Base-by-base conservation (phyloP, 768 basidiomycete species). In the Lyophyllum atratum region DNA sequence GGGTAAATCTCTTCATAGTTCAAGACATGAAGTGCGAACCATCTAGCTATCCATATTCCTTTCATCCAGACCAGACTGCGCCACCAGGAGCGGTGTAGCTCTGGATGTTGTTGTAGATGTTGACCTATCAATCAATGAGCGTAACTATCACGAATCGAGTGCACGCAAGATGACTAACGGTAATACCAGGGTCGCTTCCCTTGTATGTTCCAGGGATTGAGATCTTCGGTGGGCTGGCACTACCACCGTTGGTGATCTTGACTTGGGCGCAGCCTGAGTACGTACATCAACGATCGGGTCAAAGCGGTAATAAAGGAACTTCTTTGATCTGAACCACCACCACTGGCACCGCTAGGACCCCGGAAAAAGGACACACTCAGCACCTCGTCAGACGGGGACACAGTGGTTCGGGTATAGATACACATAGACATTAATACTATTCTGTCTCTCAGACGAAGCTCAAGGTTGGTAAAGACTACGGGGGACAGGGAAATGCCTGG, bases 91-190 rank as follows among this genome's bases (percentile, higher is more conserved):
- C 62, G 19, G 78, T 81, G 70, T 82, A 82, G 64, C 71, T 80
- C 63, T 81, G 76, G 40, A 81, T 74, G 67, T 83, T 82, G 73
- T 82, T 81, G 72, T 82, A 81, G 60, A 81, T 81, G 73, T 82
- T 81, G 64, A 80, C 68, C 74, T 76, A 17, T n/a, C 1, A 12
- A 28, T 7, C 3, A 25, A 5, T 6, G 39, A 12, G 4, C 7
- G 21, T 22, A 42, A 14, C 4, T 19, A 42, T 42, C 40, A 29
- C 54, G 28, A 39, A 34, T 50, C 19, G 17, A 31, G 10, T 15
- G 11, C 45, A 26, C 26, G 21, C 2, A 9, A 45, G 28, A 19
- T 28, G 8, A 55, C 68, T 52, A 54, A 80, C 74, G 14, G 80
- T 80, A 68, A 81, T 80, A 49, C 81, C 81, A 34, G 81, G 81